Evolutionary conservation across 148 eudicot species (phyloP), one percentile per base, ranked within the genome.

Genomic region (Camellia sinensis): DNA sequence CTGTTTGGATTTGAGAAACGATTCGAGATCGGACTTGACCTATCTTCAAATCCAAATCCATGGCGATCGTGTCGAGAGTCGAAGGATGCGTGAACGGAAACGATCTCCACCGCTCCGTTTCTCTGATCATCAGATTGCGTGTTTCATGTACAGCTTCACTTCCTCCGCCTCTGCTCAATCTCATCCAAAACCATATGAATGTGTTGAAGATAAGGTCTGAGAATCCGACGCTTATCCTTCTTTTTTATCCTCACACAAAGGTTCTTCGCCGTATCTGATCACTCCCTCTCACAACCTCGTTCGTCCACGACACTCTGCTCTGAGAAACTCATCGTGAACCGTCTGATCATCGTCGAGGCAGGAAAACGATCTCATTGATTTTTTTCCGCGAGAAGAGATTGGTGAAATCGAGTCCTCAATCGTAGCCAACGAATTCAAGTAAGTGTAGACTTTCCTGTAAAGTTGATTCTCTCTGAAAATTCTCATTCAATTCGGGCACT

Each of bases 81-180:
- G 97, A 86, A 0, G 99, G 99, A 67, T 95, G 99, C 53, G 91
- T 84, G 73, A 89, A 92, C 53, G 88, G 89, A 60, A 89, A 86
- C 4, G 91, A 84, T 52, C 81, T 85, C 97, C 97, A 92, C 80
- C 89, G 80, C n/a, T 74, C 88, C 87, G 75, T 18, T 72, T 29
- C 12, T 9, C 67, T 5, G 70, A 18, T 22, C 6, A 46, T 64
- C 67, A 12, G 83, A 3, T 18, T 11, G 52, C 19, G 67, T 29
- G 68, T n/a, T 89, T 88, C 0, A 87, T 80, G 75, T 81, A 88
- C 4, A 93, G 76, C 62, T 87, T 85, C 40, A 84, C 50, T 59
- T 90, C 15, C 81, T 84, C 15, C 81, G 63, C 8, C 81, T 73
- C 70, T 79, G 85, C 57, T 89, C 90, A 7, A 90, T 88, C 29